Evolutionary conservation across 1,284 basidiomycete species (phyloP).

Genomic region (Ganoderma resinaceum): DNA sequence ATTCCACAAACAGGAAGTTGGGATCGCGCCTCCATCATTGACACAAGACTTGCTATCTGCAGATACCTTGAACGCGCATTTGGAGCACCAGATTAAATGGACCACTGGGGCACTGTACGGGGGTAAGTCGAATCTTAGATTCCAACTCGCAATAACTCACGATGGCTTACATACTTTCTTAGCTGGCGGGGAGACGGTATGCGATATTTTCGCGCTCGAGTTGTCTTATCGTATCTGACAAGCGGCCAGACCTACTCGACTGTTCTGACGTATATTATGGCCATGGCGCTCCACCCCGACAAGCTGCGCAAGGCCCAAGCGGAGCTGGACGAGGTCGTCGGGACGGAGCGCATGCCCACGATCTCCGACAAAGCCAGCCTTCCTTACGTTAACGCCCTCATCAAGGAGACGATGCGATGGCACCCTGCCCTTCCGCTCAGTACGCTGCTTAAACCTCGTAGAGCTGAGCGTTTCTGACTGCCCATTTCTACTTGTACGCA

Average conservation of each 20-base stretch:
- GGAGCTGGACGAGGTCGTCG: constrained; percentile 41
- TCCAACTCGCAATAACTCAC: background rate
- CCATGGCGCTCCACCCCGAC: constrained; percentile 31
- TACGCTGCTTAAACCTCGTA: background rate
- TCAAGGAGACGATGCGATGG: constrained; percentile 37
- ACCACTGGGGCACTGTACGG: constrained; percentile 35
- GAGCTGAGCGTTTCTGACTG: background rate
- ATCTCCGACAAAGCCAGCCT: constrained; percentile 38
- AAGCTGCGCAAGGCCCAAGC: constrained; percentile 36
- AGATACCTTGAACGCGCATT: background rate
- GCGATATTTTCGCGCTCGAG: background rate
- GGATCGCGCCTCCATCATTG: constrained; percentile 27
- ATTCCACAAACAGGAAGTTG: constrained; percentile 11
- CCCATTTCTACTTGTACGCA: background rate
- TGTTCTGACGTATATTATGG: constrained; percentile 33
- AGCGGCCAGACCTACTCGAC: constrained; percentile 22
- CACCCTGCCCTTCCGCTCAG: constrained; percentile 4
- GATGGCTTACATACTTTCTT: background rate
- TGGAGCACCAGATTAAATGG: constrained; percentile 31
- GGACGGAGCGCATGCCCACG: constrained; percentile 37
- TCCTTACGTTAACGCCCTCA: constrained; percentile 41
- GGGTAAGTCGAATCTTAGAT: constrained; percentile 24
- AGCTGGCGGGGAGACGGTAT: constrained; percentile 31
- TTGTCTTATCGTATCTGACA: background rate
- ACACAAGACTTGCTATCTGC: constrained; percentile 18